Base-by-base conservation (phyloP, 2,329 filamentous ascomycete genomes). In the Rutstroemia sp. region DNA sequence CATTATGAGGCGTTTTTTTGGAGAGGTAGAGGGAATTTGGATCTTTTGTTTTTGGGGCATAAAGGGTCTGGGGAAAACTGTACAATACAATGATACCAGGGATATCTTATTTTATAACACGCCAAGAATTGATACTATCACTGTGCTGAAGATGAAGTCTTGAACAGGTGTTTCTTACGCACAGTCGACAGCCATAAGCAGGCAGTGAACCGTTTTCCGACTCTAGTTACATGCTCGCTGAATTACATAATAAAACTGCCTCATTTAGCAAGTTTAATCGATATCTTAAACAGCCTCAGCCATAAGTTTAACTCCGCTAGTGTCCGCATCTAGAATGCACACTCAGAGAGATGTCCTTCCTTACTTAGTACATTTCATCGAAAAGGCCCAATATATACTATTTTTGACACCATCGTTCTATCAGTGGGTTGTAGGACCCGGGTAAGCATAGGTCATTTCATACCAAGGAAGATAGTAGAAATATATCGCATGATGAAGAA, bases 1-100 rank as follows among this genome's bases (percentile, higher is more conserved):
- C 10, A 48, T 58, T 58, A 16, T 55, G 21, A 41, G 16, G 38
- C 25, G 42, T 53, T 21, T 57, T 57, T 57, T 45, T n/a, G 5
- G 17, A 7, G n/a, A 19, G 42, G 42, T 17, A 45, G 37, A 3
- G 9, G 23, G 47, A 17, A 34, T 44, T 23, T 50, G 5, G 48
- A 45, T 52, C 25, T 42, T 30, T 52, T 52, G 34, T 23, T 37
- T 57, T 57, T 48, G 5, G 25, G 27, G 25, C 27, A 49, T 14
- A 53, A 57, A 25, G 37, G 34, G 34, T 30, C 19, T 39, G 8
- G 48, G 37, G 48, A 54, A 34, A 34, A 34, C 30, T 34, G 10
- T 34, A 34, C 30, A 2, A 34, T 34, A 34, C 10, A 34, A 34
- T 45, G 17, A 45, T 10, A 45, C 42, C n/a, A 45, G 42, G 3